Evolutionary conservation across 2,329 filamentous ascomycete genomes (phyloP), one percentile per base, ranked within the genome.

Genomic region (Talaromyces sp.): DNA sequence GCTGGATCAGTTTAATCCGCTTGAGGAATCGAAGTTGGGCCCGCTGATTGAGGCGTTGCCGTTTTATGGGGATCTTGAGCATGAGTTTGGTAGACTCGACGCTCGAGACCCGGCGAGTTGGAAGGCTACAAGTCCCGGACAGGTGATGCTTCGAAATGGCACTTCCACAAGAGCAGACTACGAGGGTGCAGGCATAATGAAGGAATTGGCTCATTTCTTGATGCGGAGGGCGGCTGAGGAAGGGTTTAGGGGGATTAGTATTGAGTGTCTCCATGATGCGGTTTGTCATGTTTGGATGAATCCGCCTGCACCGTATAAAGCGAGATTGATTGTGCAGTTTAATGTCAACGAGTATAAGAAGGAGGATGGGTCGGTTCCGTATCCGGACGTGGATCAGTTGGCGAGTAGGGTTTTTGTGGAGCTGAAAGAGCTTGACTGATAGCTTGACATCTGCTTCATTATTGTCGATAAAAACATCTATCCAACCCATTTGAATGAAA

Each of bases 81-180:
- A 51, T 22, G 27, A 47, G 17, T 22, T 49, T n/a, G 43, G 10
- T 2, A 34, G 19, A 22, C 58, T 61, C 10, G 63, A 64, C 2
- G 70, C 74, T 34, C 68, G 71, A 1, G 68, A 56, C 3, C 10
- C n/a, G 7, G 10, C 66, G 1, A 67, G 63, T 25, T 78, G 73
- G 74, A 67, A 71, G 53, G 64, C 77, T 0, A 75, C 69, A 2
- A 72, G 63, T 2, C 69, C 67, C 0, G 65, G 69, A 0, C 69
- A 78, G 67, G 73, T 79, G 1, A 64, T 79, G 17, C 68, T 76
- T 64, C 74, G 77, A 17, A 78, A 77, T 65, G 74, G 74, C 13
- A 79, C 77, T 8, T 68, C 71, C 34, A 79, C 76, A 31, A 72
- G 76, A 10, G 66, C 65, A 4, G 76, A 77, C n/a, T 77, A 78